Percentiles rank a stretch among this genome's conserved stretches.
These are phyloP conservation scores for Crucihimalaya himalaica DNA, from an alignment of 345 rosid species.

Conservation along the genomic window DNA sequence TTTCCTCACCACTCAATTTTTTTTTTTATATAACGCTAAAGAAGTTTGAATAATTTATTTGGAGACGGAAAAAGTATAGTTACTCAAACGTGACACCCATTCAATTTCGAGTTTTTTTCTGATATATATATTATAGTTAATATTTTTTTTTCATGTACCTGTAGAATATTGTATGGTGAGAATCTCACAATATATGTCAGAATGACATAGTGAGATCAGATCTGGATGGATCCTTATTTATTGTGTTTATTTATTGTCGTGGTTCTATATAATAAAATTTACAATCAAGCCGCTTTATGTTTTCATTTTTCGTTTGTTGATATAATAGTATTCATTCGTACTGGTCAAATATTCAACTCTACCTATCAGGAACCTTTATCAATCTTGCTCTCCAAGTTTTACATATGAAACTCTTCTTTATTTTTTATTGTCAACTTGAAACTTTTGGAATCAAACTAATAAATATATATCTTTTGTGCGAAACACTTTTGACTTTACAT, in stretches of 20 bases:
- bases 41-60: neutral
- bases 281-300: neutral
- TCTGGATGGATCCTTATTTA: neutral
- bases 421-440: conserved; percentile 22
- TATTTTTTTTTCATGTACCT: neutral
- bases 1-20: neutral
- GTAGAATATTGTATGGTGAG: conserved; percentile 3
- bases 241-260: neutral
- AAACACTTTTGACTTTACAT: conserved; percentile 22
- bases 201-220: conserved; percentile 27
- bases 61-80: conserved; percentile 3
- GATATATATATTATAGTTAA: neutral
- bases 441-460: conserved; percentile 15
- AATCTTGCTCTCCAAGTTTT: conserved; percentile 38
- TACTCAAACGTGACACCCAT: conserved; percentile 31
- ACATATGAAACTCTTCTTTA: neutral
- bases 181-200: conserved; percentile 34
- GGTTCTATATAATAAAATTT: neutral
- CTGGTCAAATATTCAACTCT: conserved; percentile 20
- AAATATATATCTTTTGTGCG: neutral
- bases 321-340: neutral
- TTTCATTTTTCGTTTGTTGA: neutral
- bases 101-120: conserved; percentile 19
- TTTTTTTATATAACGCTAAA: too few relatives aligned
- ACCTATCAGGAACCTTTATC: conserved; percentile 27